Evolutionary conservation across 2,329 filamentous ascomycete genomes (phyloP), one percentile per base, ranked within the genome.

Genomic region (Thelonectria discophora): DNA sequence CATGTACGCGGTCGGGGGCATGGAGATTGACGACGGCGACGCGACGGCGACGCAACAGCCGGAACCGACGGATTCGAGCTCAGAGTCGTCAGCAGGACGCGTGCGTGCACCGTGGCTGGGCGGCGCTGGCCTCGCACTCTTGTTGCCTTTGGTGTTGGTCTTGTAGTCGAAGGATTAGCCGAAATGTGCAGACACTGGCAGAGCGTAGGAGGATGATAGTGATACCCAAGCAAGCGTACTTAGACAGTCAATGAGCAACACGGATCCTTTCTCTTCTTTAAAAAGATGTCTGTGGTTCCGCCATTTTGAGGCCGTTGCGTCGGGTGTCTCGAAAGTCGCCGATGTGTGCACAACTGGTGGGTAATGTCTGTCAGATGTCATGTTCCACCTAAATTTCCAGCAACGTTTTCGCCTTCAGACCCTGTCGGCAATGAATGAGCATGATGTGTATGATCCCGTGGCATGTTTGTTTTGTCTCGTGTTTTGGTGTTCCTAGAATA

Each of bases 71-170:
- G 45, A 32, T 11, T 12, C n/a, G 2, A 13, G 45, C 4, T 8
- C 9, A 13, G 18, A 34, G 5, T 7, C 11, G 7, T 10, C 21
- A 2, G 32, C 21, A 20, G 42, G 43, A 13, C 43, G 20, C 8
- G 53, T 32, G 1, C 48, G 46, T 20, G 45, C 43, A n/a, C 32
- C 18, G 15, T 6, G 18, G 4, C 24, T 24, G 17, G 43, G 43
- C 10, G 43, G 46, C 15, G 24, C 34, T 2, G 43, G 43, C 15
- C 18, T 40, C 10, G 43, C 43, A 30, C 32, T 55, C 17, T 24
- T 55, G 17, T 20, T 55, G 13, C 53, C 53, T 18, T 40, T 55
- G 18, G 42, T 45, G 12, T 34, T 55, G 43, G 46, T 55, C 12
- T 15, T 42, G 39, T 8, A 15, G 15, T 5, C 3, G 39, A 9